Evolutionary conservation across 179 eudicot species (phyloP).

Genomic region (Carnegiea gigantea): DNA sequence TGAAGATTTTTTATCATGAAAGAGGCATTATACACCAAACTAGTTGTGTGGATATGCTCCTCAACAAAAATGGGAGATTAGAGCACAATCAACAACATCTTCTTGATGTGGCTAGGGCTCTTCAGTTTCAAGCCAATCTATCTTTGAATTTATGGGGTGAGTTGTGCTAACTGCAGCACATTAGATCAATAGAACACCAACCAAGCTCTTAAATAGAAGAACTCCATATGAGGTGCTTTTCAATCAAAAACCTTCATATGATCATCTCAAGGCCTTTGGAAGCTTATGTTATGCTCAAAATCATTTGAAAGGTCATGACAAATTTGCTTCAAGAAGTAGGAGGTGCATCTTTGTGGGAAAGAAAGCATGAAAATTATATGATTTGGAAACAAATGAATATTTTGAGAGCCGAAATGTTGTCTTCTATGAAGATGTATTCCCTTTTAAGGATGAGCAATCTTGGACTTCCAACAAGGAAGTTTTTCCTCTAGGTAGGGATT

Average conservation of each 20-base stretch:
- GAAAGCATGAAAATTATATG: too few species aligned
- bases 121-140: background rate
- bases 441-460: too few species aligned
- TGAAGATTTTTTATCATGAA: background rate
- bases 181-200: background rate
- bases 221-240: background rate
- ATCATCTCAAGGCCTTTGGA: too few species aligned
- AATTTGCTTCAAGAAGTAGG: too few species aligned
- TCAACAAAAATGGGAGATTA: background rate
- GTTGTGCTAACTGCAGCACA: background rate
- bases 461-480: too few species aligned
- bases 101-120: background rate
- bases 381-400: too few species aligned
- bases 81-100: background rate
- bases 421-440: too few species aligned
- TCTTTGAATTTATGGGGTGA: background rate
- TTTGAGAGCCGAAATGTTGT: too few species aligned
- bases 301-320: too few species aligned
- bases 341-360: too few species aligned
- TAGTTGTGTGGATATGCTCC: background rate
- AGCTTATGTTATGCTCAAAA: too few species aligned
- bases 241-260: background rate
- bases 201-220: background rate
- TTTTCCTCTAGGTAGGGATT: too few species aligned
- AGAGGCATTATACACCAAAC: background rate